A percentile compares a stretch with the other conserved stretches of the same genome.
phyloP scores from a whole-genome alignment of 805 yeast species.

The Suhomyces xylopsoci region DNA sequence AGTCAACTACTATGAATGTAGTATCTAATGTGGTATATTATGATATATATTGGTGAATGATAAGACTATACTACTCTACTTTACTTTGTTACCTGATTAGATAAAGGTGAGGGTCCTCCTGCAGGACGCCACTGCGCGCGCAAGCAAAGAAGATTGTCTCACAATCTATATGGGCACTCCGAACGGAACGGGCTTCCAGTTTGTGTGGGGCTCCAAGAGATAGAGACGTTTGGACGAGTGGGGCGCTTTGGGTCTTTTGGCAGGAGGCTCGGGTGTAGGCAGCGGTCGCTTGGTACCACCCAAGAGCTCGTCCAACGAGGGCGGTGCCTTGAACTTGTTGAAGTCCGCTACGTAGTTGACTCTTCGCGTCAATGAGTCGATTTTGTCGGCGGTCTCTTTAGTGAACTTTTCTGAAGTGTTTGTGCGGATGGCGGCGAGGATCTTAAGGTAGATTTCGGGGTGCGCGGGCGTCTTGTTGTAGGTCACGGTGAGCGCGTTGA shows the following conservation, averaged over 20 bases:
- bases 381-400: not conserved
- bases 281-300: slow-evolving; percentile 9
- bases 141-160: not conserved
- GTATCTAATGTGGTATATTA: not conserved
- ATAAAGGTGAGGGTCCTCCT: not conserved
- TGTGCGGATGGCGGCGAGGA: not conserved
- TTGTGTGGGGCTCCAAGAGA: slow-evolving; percentile 29
- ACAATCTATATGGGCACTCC: slow-evolving; percentile 29
- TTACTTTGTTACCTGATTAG: not conserved
- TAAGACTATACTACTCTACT: too few relatives aligned
- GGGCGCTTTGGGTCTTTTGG: slow-evolving; percentile 12
- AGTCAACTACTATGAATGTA: not conserved
- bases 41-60: too few relatives aligned
- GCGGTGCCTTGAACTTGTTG: slow-evolving; percentile 10
- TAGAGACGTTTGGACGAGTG: not conserved
- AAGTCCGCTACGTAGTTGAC: slow-evolving; percentile 4
- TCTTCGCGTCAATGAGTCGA: not conserved
- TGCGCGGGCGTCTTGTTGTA: not conserved
- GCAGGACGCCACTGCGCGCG: not conserved
- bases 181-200: slow-evolving; percentile 57
- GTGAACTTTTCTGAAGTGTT: not conserved
- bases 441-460: not conserved
- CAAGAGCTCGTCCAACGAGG: slow-evolving; percentile 23
- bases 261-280: slow-evolving; percentile 2
- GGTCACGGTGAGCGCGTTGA: not conserved